Conservation (phyloP, 2,329 filamentous ascomycete species). For the Aaosphaeria pasadenensis region DNA sequence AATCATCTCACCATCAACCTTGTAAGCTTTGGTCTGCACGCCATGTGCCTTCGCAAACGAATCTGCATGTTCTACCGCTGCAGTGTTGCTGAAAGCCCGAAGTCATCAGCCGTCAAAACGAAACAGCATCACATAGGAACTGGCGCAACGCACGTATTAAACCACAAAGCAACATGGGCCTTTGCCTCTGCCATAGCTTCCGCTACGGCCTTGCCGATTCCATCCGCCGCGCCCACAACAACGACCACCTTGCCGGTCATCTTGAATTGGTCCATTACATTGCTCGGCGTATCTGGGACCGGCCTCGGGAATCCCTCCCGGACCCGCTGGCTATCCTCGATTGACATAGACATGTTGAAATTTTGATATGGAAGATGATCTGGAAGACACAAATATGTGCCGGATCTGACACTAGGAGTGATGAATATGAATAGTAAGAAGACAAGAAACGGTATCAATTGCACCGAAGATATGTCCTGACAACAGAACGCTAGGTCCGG, state of each 20-base stretch:
- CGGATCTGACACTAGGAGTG: too few species aligned
- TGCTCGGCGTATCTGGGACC: constrained; percentile 19
- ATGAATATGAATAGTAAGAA: too few species aligned
- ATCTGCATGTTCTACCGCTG: constrained; percentile 48
- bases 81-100: background rate
- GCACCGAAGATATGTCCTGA: too few species aligned
- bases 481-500: too few species aligned
- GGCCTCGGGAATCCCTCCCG: too few species aligned
- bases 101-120: too few species aligned
- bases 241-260: constrained; percentile 41
- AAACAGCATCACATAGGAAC: too few species aligned
- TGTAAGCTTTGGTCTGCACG: constrained; percentile 63
- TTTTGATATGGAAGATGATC: too few species aligned
- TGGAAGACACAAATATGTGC: too few species aligned
- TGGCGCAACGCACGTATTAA: too few species aligned
- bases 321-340: constrained; percentile 22
- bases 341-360: constrained; percentile 31
- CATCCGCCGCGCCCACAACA: constrained; percentile 48
- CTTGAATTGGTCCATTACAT: constrained; percentile 30
- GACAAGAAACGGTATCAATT: too few species aligned
- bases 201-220: constrained; percentile 51
- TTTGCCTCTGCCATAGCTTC: constrained; percentile 40
- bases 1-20: constrained; percentile 48
- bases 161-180: constrained; percentile 13
- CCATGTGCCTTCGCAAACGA: constrained; percentile 55